Conservation (phyloP, 345 rosid genomes). For the Euclidium syriacum region DNA sequence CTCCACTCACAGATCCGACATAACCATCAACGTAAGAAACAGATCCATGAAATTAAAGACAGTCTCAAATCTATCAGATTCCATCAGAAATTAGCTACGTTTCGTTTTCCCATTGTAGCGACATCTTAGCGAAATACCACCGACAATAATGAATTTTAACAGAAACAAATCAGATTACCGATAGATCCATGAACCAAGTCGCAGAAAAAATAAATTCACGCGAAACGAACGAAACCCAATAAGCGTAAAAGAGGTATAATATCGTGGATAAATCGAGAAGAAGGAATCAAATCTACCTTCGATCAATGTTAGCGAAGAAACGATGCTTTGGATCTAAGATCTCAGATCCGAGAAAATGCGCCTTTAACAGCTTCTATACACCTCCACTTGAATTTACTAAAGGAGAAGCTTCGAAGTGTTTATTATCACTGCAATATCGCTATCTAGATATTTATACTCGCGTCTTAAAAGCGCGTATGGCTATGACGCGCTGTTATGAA, state of each 20-base stretch:
- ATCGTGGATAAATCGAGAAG: background rate
- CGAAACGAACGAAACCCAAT: conserved; percentile 9
- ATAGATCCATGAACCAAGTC: conserved; percentile 14
- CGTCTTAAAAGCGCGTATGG: conserved; percentile 23
- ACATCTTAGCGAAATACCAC: background rate
- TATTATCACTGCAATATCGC: conserved; percentile 20
- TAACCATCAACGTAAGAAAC: background rate
- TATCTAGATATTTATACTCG: conserved; percentile 3
- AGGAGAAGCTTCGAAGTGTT: conserved; percentile 31
- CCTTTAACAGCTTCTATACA: conserved; percentile 26
- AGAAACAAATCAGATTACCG: conserved; percentile 1
- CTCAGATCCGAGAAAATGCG: conserved; percentile 36
- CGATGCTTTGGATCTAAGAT: conserved; percentile 29
- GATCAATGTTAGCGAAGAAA: background rate
- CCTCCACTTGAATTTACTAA: conserved; percentile 27
- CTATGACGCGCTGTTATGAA: conserved; percentile 3
- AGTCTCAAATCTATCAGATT: background rate
- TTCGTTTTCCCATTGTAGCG: background rate
- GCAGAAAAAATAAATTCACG: background rate
- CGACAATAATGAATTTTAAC: background rate
- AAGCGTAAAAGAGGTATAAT: background rate
- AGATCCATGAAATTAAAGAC: conserved; percentile 14
- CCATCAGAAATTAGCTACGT: conserved; percentile 5
- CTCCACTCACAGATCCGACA: background rate
- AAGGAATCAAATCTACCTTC: conserved; percentile 18